A percentile compares a stretch with the other conserved stretches of the same genome.
These are phyloP conservation scores for Pilasporangium apinafurcum DNA, from an alignment of 352 stramenopile species.

Conservation along the genomic window DNA sequence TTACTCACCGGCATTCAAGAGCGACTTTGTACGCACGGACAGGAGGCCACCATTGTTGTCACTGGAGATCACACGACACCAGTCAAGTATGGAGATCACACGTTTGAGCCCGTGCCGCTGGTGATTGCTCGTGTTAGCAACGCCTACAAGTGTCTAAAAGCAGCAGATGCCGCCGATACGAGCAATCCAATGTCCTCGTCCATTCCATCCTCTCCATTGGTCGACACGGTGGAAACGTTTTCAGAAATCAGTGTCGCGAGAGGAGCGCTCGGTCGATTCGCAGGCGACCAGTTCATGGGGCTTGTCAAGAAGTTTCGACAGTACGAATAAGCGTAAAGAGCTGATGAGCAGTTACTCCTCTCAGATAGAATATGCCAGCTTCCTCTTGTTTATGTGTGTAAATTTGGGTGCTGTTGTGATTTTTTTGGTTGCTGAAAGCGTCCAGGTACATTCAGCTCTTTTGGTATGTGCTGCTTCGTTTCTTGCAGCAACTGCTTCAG, in stretches of 20 bases:
- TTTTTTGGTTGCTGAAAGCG: conserved; percentile 16
- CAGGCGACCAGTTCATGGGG: conserved; percentile 80
- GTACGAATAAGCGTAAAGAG: conserved; percentile 34
- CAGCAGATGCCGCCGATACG: background rate
- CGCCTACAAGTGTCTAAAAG: conserved; percentile 22
- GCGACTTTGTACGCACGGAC: conserved; percentile 15
- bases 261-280: conserved; percentile 69
- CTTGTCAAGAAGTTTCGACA: conserved; percentile 70
- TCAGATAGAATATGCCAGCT: background rate
- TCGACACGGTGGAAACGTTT: conserved; percentile 53
- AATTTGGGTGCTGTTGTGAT: background rate
- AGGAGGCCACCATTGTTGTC: conserved; percentile 77
- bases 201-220: conserved; percentile 11
- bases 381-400: too few species aligned
- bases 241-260: conserved; percentile 64
- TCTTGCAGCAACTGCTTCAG: conserved; percentile 40
- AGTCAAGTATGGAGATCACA: conserved; percentile 84
- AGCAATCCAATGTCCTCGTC: background rate
- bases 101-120: conserved; percentile 81
- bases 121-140: conserved; percentile 50
- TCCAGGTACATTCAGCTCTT: conserved; percentile 33
- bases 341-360: background rate
- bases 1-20: conserved; percentile 49
- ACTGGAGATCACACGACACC: conserved; percentile 85
- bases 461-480: conserved; percentile 33